Conservation (phyloP, 148 eudicot genomes). For the Spergularia marina region DNA sequence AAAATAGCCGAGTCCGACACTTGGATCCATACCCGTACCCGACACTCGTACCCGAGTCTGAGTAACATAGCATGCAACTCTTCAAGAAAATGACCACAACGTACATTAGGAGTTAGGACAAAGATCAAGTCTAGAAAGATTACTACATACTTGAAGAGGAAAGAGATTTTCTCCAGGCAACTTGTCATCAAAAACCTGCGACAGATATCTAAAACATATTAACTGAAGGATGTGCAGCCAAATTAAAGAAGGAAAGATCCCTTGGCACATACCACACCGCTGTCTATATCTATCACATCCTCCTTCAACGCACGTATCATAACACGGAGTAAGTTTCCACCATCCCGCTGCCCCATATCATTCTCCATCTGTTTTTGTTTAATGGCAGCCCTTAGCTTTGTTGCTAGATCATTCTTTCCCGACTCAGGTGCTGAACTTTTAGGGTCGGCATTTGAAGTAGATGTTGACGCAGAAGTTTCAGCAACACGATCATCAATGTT, state of each 20-base stretch:
- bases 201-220: neutral
- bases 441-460: conserved; percentile 49
- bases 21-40: too few relatives aligned
- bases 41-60: too few relatives aligned
- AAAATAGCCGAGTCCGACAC: too few relatives aligned
- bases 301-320: conserved; percentile 84
- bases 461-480: conserved; percentile 72
- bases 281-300: conserved; percentile 78
- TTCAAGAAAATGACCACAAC: neutral
- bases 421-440: conserved; percentile 38
- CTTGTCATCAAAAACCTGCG: conserved; percentile 84
- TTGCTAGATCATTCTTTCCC: conserved; percentile 73
- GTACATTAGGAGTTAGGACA: neutral
- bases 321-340: conserved; percentile 73
- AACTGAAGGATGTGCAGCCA: conserved; percentile 15
- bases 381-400: conserved; percentile 81
- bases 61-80: too few relatives aligned
- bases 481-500: conserved; percentile 39
- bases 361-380: conserved; percentile 84
- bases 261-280: conserved; percentile 63
- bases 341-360: conserved; percentile 64
- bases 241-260: neutral
- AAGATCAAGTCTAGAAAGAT: conserved; percentile 2
- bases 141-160: conserved; percentile 71
- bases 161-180: conserved; percentile 82